Base-by-base conservation (phyloP, 192 early-diverging fungal species). In the Lunasporangiospora selenospora region DNA sequence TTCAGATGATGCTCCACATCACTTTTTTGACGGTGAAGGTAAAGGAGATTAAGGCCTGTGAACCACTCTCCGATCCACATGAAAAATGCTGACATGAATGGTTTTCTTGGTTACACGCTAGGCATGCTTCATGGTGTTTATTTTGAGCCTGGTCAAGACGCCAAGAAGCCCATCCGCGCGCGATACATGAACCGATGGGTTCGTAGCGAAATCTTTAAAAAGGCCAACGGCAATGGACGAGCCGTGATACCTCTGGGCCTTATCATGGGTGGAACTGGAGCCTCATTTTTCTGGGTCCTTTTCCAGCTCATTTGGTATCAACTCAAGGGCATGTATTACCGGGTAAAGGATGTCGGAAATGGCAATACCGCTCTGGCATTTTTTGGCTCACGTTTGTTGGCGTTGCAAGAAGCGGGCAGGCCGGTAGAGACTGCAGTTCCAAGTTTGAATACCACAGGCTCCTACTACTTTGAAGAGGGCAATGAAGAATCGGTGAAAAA, bases 171-270 rank as follows among this genome's bases (percentile, higher is more conserved):
- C 0, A 62, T 73, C 30, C 59, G 54, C 21, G 44, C 59, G 6
- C 52, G 67, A 13, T 73, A 62, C 47, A 73, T 73, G 58, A 73
- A 73, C 24, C 67, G 59, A 7, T 73, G 39, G 16, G 59, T 62
- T 2, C 52, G 67, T 3, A 73, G 59, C 15, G 67, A 73, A 0
- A 19, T 58, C 1, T 62, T 57, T 24, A 42, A 55, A 34, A 73
- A 62, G 24, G 38, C 53, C 18, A 73, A 62, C 24, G 15, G 44
- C 2, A 32, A 73, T 36, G 59, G 67, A 23, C 38, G 6, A 13
- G 33, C 62, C 31, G 3, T 3, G 18, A 0, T 46, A 2, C 45
- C 67, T 1, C 23, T 62, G 18, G 67, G 53, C 1, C 32, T 49
- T 10, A 9, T 62, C 30, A 56, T 58, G 59, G 27, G 49, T 7